Percentiles rank a stretch among this genome's conserved stretches.
Conservation (phyloP, 805 yeast species). For the Candida gorgasii region DNA sequence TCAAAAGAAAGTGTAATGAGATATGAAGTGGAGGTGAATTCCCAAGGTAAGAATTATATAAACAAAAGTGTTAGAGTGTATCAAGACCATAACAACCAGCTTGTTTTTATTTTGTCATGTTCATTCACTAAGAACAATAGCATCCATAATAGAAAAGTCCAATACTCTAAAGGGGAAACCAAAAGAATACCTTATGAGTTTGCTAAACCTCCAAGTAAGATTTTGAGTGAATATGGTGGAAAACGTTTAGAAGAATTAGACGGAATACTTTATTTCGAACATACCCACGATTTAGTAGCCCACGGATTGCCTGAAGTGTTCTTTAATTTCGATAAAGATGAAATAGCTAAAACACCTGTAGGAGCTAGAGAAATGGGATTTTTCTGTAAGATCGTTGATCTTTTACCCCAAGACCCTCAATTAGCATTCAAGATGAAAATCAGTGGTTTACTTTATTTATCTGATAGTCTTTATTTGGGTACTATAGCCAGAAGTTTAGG, state of each 20-base stretch:
- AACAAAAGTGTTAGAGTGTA: slow-evolving; percentile 31
- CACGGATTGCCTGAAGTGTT: slow-evolving; percentile 29
- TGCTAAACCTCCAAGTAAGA: slow-evolving; percentile 23
- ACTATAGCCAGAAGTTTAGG: slow-evolving; percentile 29
- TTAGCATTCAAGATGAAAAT: slow-evolving; percentile 8
- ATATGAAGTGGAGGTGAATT: slow-evolving; percentile 31
- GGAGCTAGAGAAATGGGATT: slow-evolving; percentile 28
- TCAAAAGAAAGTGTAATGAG: slow-evolving; percentile 26
- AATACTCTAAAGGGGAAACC: slow-evolving; percentile 19
- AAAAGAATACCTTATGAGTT: slow-evolving; percentile 33
- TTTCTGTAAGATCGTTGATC: slow-evolving; percentile 32
- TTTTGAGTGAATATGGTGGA: slow-evolving; percentile 23
- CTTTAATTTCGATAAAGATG: slow-evolving; percentile 8
- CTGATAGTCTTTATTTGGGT: slow-evolving; percentile 36
- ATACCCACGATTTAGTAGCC: slow-evolving; percentile 25
- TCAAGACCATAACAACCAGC: slow-evolving; percentile 27
- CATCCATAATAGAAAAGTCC: slow-evolving; percentile 15
- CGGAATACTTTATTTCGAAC: slow-evolving; percentile 16
- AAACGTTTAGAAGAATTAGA: slow-evolving; percentile 15
- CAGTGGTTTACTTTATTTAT: slow-evolving; percentile 14
- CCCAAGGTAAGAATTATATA: slow-evolving; percentile 35
- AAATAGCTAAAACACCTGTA: slow-evolving; percentile 9
- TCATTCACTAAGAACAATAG: slow-evolving; percentile 34
- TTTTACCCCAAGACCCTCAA: slow-evolving; percentile 22
- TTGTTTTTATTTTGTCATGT: slow-evolving; percentile 31